Evolutionary conservation across 176 grass and related monocot genomes (phyloP).

Genomic region (Hordeum marinum): DNA sequence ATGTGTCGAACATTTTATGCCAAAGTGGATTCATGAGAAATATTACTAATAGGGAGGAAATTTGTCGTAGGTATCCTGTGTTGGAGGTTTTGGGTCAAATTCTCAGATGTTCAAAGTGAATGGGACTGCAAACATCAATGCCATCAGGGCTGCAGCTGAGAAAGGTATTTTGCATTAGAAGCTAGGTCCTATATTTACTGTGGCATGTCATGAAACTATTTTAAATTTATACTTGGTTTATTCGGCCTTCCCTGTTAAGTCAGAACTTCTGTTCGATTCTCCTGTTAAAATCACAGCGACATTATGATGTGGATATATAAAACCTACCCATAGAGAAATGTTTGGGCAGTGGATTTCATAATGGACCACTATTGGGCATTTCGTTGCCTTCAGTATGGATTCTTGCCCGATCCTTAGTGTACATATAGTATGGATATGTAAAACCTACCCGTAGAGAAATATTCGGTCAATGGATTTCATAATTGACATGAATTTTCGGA

Average conservation of each 20-base stretch:
- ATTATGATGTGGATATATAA: neutral
- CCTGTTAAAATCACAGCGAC: neutral
- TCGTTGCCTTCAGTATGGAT: neutral
- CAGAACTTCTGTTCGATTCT: neutral
- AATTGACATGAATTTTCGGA: neutral
- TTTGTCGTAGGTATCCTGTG: conserved; percentile 77
- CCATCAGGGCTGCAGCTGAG: conserved; percentile 82
- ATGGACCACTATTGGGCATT: neutral
- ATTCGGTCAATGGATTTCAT: neutral
- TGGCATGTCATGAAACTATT: neutral
- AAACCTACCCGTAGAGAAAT: neutral
- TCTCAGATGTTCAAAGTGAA: conserved; percentile 94
- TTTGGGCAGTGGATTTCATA: neutral
- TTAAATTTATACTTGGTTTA: neutral
- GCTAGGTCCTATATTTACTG: neutral
- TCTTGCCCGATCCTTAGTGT: neutral
- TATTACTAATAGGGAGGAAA: conserved; percentile 10
- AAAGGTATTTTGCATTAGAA: conserved; percentile 47
- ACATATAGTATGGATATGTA: neutral
- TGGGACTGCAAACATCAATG: conserved; percentile 93
- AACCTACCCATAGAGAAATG: neutral
- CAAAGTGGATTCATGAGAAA: neutral
- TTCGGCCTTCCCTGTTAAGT: neutral
- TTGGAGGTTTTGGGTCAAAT: conserved; percentile 93
- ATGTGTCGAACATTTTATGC: neutral